These are phyloP conservation scores for Saccharomycopsis sp. DNA, from an alignment of 805 yeast species.

Conservation along the genomic window DNA sequence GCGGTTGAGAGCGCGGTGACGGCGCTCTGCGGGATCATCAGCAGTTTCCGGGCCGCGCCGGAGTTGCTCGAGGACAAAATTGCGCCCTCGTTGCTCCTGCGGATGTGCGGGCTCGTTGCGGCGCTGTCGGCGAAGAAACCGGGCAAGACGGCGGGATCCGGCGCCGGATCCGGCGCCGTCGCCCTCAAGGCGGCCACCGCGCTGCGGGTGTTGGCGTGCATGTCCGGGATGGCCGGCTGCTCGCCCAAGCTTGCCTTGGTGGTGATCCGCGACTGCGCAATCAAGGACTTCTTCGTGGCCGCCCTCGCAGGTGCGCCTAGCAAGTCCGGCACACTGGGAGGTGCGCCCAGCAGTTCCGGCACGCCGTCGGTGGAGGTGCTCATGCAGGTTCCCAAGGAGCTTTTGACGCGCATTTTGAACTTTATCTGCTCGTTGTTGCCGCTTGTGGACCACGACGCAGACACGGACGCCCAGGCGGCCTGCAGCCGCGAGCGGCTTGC, in stretches of 20 bases:
- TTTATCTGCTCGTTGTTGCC: slow-evolving; percentile 59
- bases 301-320: slow-evolving; percentile 36
- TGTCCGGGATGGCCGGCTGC: slow-evolving; percentile 36
- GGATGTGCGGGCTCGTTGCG: slow-evolving; percentile 15
- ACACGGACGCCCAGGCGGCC: not conserved
- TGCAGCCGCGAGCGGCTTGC: no score
- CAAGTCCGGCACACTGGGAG: slow-evolving; percentile 17
- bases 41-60: slow-evolving; percentile 41
- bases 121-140: slow-evolving; percentile 23
- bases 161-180: slow-evolving; percentile 17
- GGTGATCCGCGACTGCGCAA: slow-evolving; percentile 41
- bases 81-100: slow-evolving; percentile 5
- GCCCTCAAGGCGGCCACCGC: slow-evolving; percentile 20
- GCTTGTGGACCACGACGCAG: slow-evolving; percentile 20
- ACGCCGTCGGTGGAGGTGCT: slow-evolving; percentile 55
- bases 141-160: slow-evolving; percentile 15
- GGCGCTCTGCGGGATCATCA: slow-evolving; percentile 52
- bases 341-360: slow-evolving; percentile 5
- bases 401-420: slow-evolving; percentile 46
- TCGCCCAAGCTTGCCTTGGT: slow-evolving; percentile 38
- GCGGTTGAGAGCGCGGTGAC: slow-evolving; percentile 62
- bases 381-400: slow-evolving; percentile 67
- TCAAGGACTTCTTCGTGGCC: slow-evolving; percentile 42
- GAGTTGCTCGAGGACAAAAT: slow-evolving; percentile 40
- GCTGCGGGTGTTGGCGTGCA: slow-evolving; percentile 28